Evolutionary conservation across 768 basidiomycete genomes (phyloP).

Genomic region (Aureoboletus auriporus): DNA sequence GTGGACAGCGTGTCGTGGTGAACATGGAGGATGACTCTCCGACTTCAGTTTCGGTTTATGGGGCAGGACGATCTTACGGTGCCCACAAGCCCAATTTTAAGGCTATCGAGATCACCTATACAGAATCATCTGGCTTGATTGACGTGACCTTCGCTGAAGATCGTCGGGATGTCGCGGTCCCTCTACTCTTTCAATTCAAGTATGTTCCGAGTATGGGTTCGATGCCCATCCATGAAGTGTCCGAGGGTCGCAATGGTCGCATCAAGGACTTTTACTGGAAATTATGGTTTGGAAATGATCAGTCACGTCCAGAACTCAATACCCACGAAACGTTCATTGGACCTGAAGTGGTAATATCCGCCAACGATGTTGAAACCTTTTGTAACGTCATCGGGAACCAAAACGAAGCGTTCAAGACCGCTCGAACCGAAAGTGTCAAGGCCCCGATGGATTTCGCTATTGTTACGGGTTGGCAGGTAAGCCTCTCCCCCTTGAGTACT

Average conservation of each 20-base stretch:
- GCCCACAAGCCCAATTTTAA: constrained; percentile 73
- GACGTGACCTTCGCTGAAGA: constrained; percentile 80
- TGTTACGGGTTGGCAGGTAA: constrained; percentile 96
- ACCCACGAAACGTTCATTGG: constrained; percentile 81
- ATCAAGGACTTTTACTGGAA: constrained; percentile 99
- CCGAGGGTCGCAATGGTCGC: constrained; percentile 74
- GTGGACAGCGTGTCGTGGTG: constrained; percentile 74
- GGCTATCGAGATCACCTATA: constrained; percentile 70
- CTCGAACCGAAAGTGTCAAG: constrained; percentile 60
- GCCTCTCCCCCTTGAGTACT: constrained; percentile 23
- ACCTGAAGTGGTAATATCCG: constrained; percentile 79
- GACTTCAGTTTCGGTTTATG: constrained; percentile 62
- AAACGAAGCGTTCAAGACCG: constrained; percentile 83
- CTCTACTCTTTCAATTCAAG: constrained; percentile 75
- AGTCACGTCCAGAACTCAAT: constrained; percentile 71
- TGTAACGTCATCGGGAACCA: constrained; percentile 93
- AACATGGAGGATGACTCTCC: constrained; percentile 42
- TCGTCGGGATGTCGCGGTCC: constrained; percentile 68
- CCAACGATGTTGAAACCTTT: constrained; percentile 79
- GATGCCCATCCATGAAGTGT: constrained; percentile 90
- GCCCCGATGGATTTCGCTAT: constrained; percentile 99
- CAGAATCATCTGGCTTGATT: constrained; percentile 51
- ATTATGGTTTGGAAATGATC: constrained; percentile 92
- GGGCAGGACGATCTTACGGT: constrained; percentile 78
- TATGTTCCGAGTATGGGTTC: constrained; percentile 88